Evolutionary conservation across 2,329 filamentous ascomycete genomes (phyloP), one percentile per base, ranked within the genome.

Genomic region (Ascosphaera pollenicola): DNA sequence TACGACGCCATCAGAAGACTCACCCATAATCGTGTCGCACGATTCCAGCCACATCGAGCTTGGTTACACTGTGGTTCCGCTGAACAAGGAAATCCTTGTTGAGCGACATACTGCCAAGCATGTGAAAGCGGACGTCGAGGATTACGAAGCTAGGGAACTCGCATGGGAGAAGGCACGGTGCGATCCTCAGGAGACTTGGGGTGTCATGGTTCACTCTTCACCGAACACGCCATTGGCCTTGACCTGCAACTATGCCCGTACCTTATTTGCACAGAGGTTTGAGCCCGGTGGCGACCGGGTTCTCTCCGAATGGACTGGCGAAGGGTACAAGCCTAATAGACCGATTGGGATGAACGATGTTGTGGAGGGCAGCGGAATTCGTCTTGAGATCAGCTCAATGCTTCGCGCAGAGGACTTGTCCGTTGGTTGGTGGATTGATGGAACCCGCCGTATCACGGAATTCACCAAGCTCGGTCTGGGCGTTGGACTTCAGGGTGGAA

Each of bases 391-490:
- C 16, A 42, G 44, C 3, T 50, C 46, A 16, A 49, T 47, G 10
- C 37, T 59, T 21, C 24, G 24, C 7, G 43, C 39, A 3, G 24
- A 49, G 1, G 49, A 56, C 28, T 40, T 54, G 21, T 52, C 50
- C 15, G 44, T 57, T 17, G 45, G 41, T 17, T 61, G 57, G 55
- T 48, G 41, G 28, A 44, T 62, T 15, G 48, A 53, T 31, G 60
- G 55, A 4, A 51, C 48, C 21, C 54, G 59, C 6, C 49, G 48
- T 24, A 47, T 62, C 35, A 53, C 55, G 8, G 50, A 56, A 19
- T 54, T 58, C 39, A 57, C 56, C 3, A 54, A 48, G 19, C 48
- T 62, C 43, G 58, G 58, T 0, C 43, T 63, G 15, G 56, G 54
- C 2, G 44, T 62, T 19, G 55, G 57, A 3, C 28, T 63, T n/a